Base-by-base conservation (phyloP, 2,329 filamentous ascomycete species). In the Dryadomyces quercus-mongolicae region DNA sequence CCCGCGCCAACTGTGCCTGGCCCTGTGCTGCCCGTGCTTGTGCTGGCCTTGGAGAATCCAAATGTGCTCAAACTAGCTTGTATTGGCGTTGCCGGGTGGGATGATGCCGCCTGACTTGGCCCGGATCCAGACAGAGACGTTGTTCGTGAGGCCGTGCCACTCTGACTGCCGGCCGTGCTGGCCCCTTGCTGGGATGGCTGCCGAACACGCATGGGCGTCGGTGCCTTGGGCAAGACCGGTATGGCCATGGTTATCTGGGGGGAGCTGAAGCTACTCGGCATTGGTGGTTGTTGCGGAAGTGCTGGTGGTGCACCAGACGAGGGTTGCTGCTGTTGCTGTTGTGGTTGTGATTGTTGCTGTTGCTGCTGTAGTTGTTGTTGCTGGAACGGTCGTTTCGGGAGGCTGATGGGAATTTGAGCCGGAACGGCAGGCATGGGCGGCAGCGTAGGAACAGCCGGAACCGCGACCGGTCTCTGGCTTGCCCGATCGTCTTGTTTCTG, bases 161-260 rank as follows among this genome's bases (percentile, higher is more conserved):
- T 55, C 36, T 55, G 74, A 64, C 84, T 81, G 10, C 82, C 82
- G 25, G 84, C 85, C 65, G 44, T 74, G 64, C 84, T 81, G 10
- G 81, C 82, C 22, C 84, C 86, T 65, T 93, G 89, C 59, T 94
- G 88, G 9, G 89, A 93, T 49, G 81, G 71, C 57, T 91, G 87
- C 54, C 88, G 83, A 42, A 83, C 78, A 58, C 86, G 85, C 59
- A 82, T 85, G 9, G 90, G 88, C 13, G 88, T 91, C 5, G 89
- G 83, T 20, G 84, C 84, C 66, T 95, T 95, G 13, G 90, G 84
- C 49, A 95, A 71, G 25, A 82, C 84, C 8, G 93, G 92, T 38
- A 88, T 93, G 10, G 87, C 86, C 57, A 88, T 76, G 31, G 85
- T 73, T 51, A 92, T 79, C 65, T 89, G 88, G 8, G 92, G 92